These are phyloP conservation scores for Myrica gale DNA, from an alignment of 306 rosid genomes.

Conservation along the genomic window DNA sequence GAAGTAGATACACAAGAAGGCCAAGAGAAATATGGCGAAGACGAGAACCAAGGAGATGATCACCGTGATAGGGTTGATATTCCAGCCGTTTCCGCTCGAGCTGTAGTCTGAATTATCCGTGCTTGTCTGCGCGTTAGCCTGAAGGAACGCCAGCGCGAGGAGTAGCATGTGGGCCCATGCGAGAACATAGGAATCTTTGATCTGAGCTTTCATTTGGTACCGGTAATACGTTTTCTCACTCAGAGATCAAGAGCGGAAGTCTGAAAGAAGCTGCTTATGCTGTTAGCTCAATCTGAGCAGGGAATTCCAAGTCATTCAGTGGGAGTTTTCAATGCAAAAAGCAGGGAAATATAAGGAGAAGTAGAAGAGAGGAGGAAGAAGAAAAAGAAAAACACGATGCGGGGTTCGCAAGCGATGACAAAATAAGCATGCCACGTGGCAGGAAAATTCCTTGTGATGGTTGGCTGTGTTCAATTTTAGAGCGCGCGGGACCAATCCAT, in stretches of 20 bases:
- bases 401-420: conserved; percentile 3
- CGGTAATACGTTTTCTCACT: too few species aligned
- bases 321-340: too few species aligned
- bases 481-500: neutral
- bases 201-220: neutral
- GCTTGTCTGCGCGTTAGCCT: neutral
- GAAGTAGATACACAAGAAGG: neutral
- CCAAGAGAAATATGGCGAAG: neutral
- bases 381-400: too few species aligned
- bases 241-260: too few species aligned
- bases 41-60: neutral
- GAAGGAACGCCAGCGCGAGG: neutral
- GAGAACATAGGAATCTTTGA: neutral
- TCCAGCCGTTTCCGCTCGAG: neutral
- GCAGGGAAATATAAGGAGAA: neutral
- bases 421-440: conserved; percentile 14
- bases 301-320: too few species aligned
- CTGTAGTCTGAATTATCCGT: neutral
- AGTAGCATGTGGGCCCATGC: neutral
- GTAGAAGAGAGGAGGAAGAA: neutral
- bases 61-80: neutral
- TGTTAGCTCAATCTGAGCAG: neutral
- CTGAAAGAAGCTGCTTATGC: neutral
- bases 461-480: neutral
- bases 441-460: conserved; percentile 1